Evolutionary conservation across 208 protist genomes (phyloP), one percentile per base, ranked within the genome.

Genomic region (Crithidia expoeki): DNA sequence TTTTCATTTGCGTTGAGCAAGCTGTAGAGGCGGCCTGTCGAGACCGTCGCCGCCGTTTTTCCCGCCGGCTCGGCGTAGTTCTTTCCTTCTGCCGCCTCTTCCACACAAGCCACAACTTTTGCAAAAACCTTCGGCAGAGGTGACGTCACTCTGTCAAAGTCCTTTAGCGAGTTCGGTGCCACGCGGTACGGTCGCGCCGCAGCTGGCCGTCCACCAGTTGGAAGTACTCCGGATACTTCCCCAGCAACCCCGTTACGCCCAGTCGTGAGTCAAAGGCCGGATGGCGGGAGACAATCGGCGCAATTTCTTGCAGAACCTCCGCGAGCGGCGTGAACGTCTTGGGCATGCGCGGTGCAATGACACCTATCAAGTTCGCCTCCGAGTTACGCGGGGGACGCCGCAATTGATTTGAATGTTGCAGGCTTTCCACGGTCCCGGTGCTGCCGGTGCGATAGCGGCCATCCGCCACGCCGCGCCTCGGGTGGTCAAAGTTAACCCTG

Each of bases 181-280:
- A 73, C 76, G 5, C 72, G 67, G 60, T 92, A 92, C 4, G 92
- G 92, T 42, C 92, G 88, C 14, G 86, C 84, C 92, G 92, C 34
- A 94, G 60, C 64, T 80, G 81, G 4, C 84, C 80, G 34, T 92
- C 81, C 12, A 80, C 74, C 33, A 94, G 59, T 58, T 96, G 92
- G 65, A 96, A 93, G 68, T 96, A 96, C 62, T 94, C 86, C 2
- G 86, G 86, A 67, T 96, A 94, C 76, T 94, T 94, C 38, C 89
- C 88, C 38, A 96, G 81, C 28, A 94, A 65, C 21, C 89, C 92
- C 7, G 77, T 88, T 33, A 94, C 85, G 17, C 92, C 92, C 6
- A 94, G 81, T 0, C 88, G 85, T 11, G 89, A 33, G 65, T 94
- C 84, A 71, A 94, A 94, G 2, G 85, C 83, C 2, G 88, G 85